Conservation (phyloP, 371 early-diverging fungal species). For the Capillidium rhysosporum region DNA sequence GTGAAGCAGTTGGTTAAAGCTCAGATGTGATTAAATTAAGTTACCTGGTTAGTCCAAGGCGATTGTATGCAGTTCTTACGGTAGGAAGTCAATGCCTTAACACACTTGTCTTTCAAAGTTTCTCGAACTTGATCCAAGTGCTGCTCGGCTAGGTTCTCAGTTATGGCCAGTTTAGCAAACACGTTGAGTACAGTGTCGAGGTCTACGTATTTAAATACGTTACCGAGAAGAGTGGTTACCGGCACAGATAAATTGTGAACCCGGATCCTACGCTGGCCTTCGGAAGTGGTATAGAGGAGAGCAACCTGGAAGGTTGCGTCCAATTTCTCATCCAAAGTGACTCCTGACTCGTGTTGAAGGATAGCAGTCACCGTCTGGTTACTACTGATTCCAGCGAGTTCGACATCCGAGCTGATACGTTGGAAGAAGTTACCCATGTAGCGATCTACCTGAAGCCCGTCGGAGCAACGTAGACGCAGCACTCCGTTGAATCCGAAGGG, state of each 20-base stretch:
- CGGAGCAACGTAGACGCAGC: slow-evolving; percentile 75
- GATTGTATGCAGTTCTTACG: slow-evolving; percentile 79
- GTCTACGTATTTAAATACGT: slow-evolving; percentile 77
- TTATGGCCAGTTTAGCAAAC: slow-evolving; percentile 48
- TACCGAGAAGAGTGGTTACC: slow-evolving; percentile 50
- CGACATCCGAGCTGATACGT: slow-evolving; percentile 79
- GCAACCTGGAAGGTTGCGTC: slow-evolving; percentile 77
- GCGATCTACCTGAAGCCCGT: slow-evolving; percentile 60
- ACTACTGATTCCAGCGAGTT: slow-evolving; percentile 69
- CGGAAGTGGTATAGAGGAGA: slow-evolving; percentile 71
- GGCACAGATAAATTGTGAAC: slow-evolving; percentile 69
- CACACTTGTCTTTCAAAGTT: slow-evolving; percentile 64
- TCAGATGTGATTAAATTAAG: slow-evolving; percentile 40
- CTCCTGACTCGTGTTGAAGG: slow-evolving; percentile 66
- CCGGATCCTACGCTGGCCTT: slow-evolving; percentile 79
- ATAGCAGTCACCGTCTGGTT: slow-evolving; percentile 62
- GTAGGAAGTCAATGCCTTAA: slow-evolving; percentile 75
- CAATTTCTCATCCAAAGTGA: slow-evolving; percentile 55
- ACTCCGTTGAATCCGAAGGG: slow-evolving; percentile 76
- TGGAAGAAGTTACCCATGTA: slow-evolving; percentile 87
- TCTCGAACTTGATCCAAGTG: slow-evolving; percentile 65
- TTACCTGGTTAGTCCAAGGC: slow-evolving; percentile 76
- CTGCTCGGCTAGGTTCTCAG: slow-evolving; percentile 29
- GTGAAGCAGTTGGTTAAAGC: not conserved
- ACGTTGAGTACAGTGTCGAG: slow-evolving; percentile 79